Percentiles rank a stretch among this genome's conserved stretches.
phyloP scores from a whole-genome alignment of 169 alveolate genomes.

The Babesia ovata region DNA sequence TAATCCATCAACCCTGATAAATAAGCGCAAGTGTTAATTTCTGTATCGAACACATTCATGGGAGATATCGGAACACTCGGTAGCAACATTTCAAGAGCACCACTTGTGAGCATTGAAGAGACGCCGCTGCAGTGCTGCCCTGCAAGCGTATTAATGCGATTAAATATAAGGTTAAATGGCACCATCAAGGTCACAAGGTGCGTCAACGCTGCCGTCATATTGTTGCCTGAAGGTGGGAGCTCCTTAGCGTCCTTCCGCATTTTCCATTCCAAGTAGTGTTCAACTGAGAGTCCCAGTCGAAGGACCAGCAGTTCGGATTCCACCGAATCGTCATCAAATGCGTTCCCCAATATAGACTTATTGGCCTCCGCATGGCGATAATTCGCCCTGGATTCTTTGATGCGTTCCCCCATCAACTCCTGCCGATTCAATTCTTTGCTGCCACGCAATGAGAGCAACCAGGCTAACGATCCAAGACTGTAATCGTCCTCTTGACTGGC shows the following conservation, averaged over 20 bases:
- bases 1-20: neutral
- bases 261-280: slow-evolving; percentile 10
- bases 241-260: neutral
- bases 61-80: neutral
- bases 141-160: neutral
- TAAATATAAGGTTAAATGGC: slow-evolving; percentile 1
- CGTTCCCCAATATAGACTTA: neutral
- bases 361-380: neutral
- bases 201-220: neutral
- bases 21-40: neutral
- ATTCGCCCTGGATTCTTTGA: neutral
- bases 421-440: slow-evolving; percentile 1
- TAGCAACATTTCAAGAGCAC: neutral
- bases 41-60: neutral
- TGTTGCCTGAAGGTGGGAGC: neutral
- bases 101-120: neutral
- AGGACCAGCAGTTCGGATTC: slow-evolving; percentile 2
- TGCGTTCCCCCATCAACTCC: neutral
- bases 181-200: neutral
- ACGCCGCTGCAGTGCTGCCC: neutral
- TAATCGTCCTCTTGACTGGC: neutral
- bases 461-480: slow-evolving; percentile 26
- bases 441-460: slow-evolving; percentile 16
- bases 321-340: neutral
- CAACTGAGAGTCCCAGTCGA: slow-evolving; percentile 7